These are phyloP conservation scores for Phyllosticta ampelicida DNA, from an alignment of 2,329 filamentous ascomycete genomes.

Conservation along the genomic window DNA sequence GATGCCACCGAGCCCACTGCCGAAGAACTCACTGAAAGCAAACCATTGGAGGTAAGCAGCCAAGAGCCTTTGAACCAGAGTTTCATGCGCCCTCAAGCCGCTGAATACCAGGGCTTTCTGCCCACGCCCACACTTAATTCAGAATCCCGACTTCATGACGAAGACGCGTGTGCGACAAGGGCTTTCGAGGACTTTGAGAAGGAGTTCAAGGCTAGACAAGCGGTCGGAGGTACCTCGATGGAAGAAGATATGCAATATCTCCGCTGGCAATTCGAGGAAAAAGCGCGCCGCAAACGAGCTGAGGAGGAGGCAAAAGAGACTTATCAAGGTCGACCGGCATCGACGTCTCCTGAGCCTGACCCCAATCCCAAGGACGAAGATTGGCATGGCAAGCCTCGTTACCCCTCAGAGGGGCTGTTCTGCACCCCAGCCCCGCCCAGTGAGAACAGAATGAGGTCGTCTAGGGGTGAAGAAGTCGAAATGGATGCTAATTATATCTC, in stretches of 20 bases:
- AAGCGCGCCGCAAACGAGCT: background rate
- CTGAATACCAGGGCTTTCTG: background rate
- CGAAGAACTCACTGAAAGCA: too few species aligned
- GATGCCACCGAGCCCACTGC: too few species aligned
- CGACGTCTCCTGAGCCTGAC: background rate
- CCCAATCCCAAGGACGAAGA: background rate
- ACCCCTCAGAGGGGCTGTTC: background rate
- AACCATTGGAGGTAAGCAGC: too few species aligned
- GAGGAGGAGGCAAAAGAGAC: slow-evolving; percentile 11
- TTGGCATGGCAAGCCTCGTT: background rate
- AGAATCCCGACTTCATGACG: background rate
- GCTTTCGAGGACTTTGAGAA: background rate
- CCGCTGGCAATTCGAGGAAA: background rate
- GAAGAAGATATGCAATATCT: slow-evolving; percentile 12
- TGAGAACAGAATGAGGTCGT: background rate
- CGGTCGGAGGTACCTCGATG: background rate
- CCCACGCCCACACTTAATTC: background rate
- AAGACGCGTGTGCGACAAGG: background rate
- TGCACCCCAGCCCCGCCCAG: background rate
- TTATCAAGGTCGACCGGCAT: too few species aligned
- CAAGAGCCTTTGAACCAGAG: too few species aligned
- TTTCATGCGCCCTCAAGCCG: background rate
- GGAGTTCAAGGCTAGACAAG: background rate
- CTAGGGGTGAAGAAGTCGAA: background rate
- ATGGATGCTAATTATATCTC: background rate